Percentiles rank a stretch among this genome's conserved stretches.
phyloP scores from a whole-genome alignment of 2,329 filamentous ascomycete species.

The Ceratocystis ficicola region DNA sequence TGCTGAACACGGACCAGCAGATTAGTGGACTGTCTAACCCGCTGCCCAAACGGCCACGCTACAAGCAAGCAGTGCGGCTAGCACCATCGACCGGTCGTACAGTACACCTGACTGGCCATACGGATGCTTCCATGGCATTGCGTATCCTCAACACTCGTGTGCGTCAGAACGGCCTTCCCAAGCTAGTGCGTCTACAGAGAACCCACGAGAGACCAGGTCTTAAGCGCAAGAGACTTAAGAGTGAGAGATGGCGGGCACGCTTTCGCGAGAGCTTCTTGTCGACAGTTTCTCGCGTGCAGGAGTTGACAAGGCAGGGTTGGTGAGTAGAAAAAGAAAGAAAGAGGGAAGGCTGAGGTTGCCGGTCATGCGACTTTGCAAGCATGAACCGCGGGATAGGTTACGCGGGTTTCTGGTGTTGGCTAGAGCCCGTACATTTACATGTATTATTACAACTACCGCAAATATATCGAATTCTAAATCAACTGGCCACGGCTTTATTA shows the following conservation, averaged over 20 bases:
- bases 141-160: conserved; percentile 32
- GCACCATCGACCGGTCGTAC: conserved; percentile 36
- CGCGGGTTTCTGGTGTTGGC: background rate
- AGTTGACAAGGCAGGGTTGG: conserved; percentile 70
- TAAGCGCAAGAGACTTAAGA: conserved; percentile 63
- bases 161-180: conserved; percentile 44
- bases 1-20: conserved; percentile 6
- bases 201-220: conserved; percentile 65
- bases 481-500: background rate
- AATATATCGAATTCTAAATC: background rate
- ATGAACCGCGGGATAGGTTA: background rate
- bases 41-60: conserved; percentile 8
- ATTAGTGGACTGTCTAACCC: conserved; percentile 20
- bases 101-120: conserved; percentile 32
- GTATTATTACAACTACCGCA: conserved; percentile 18
- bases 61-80: conserved; percentile 29
- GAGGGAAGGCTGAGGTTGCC: background rate
- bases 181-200: conserved; percentile 46
- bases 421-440: conserved; percentile 15
- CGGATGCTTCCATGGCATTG: conserved; percentile 38
- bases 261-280: conserved; percentile 59
- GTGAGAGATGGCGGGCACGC: conserved; percentile 54
- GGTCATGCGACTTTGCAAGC: background rate
- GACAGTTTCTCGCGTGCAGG: conserved; percentile 50
- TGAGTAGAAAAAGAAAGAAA: conserved; percentile 31